Conservation (phyloP, 2,329 filamentous ascomycete genomes). For the Nothophoma quercina region DNA sequence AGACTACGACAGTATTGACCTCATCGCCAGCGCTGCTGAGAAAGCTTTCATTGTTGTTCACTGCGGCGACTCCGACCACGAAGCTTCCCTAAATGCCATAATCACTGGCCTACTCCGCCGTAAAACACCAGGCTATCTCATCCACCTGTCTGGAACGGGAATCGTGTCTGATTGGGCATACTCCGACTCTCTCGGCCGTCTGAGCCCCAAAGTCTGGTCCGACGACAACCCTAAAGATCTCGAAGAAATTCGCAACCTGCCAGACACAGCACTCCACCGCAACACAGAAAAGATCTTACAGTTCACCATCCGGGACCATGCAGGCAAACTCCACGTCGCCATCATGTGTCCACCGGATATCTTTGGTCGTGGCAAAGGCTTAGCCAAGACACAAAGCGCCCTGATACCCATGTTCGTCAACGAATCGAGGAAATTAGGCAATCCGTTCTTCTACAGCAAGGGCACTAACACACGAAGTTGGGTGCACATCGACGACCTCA, state of each 20-base stretch:
- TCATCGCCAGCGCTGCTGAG: constrained; percentile 55
- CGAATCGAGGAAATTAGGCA: constrained; percentile 47
- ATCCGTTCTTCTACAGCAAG: constrained; percentile 58
- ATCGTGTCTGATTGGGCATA: constrained; percentile 58
- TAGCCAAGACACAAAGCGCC: constrained; percentile 54
- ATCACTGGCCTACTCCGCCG: constrained; percentile 59
- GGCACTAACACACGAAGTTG: constrained; percentile 64
- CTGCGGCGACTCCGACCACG: constrained; percentile 41
- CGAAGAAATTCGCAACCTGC: constrained; percentile 60
- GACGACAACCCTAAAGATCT: constrained; percentile 65
- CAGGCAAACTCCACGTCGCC: constrained; percentile 50
- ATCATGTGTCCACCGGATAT: constrained; percentile 72
- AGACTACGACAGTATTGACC: constrained; percentile 53
- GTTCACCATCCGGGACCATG: constrained; percentile 49
- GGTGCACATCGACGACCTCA: constrained; percentile 67
- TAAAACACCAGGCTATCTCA: constrained; percentile 53
- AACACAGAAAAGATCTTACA: constrained; percentile 74
- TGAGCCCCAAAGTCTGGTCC: constrained; percentile 59
- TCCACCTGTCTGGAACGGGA: constrained; percentile 64
- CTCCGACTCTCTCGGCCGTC: constrained; percentile 34
- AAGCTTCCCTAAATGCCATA: constrained; percentile 53
- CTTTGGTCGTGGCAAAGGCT: constrained; percentile 65
- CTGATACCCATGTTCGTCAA: constrained; percentile 52
- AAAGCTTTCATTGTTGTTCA: constrained; percentile 61
- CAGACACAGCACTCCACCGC: constrained; percentile 66